Evolutionary conservation across 2,329 filamentous ascomycete genomes (phyloP), one percentile per base, ranked within the genome.

Genomic region (Claviceps capensis): DNA sequence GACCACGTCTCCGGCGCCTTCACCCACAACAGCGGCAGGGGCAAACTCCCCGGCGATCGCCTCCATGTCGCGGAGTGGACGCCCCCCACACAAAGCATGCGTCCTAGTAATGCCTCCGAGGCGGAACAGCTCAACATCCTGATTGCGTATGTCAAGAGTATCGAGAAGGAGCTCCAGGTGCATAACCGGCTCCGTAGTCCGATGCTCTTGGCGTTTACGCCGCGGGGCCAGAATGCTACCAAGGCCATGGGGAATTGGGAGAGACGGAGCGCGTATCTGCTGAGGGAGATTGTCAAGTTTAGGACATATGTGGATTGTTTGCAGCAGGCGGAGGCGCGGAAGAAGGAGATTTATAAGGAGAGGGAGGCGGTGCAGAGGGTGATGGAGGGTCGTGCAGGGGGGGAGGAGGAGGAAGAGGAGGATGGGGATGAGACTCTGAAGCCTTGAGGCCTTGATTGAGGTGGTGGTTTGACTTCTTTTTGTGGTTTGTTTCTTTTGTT

Each of bases 191-290:
- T 97, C 57, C 83, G 93, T 58, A 82, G 82, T 53, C 83, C 88
- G 2, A 93, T 97, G 85, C 77, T 90, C 52, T 76, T 95, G 51
- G 89, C 93, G 8, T 97, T 94, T 65, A 89, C 88, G 14, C 86
- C 88, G 3, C 81, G 89, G 34, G 85, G 91, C 55, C 77, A 81
- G 40, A 97, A 97, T 62, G 79, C 83, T 16, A 74, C 73, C 56
- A 90, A 86, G 67, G 88, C 91, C 16, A 91, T 97, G 86, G 77
- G 83, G 19, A 98, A 98, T 67, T 98, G 93, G 91, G 90, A 98
- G 72, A 83, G 86, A 63, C 97, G 97, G 72, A 94, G 88, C 52
- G 84, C 87, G 34, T 95, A 97, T 64, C 72, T 98, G 42, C 75
- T 97, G 13, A 77, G 87, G 38, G 93, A 98, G 71, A 96, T 94